These are phyloP conservation scores for Gleditsia sinensis DNA, from an alignment of 306 rosid species.

Conservation along the genomic window DNA sequence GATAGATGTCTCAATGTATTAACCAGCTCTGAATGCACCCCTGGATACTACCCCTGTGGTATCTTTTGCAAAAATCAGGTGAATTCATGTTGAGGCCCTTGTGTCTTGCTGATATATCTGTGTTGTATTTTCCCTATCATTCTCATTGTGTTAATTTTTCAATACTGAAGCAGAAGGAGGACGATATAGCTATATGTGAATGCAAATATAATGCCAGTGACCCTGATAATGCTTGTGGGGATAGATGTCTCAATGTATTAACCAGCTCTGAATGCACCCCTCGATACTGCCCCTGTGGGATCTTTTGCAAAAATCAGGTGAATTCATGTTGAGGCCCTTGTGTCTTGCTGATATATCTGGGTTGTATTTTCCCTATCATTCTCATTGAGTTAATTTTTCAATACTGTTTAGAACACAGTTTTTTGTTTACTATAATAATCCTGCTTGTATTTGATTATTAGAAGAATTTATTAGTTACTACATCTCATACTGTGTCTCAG, in stretches of 20 bases:
- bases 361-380: too few species aligned
- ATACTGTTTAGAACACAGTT: not conserved
- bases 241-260: too few species aligned
- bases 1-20: constrained; percentile 84
- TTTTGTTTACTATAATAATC: constrained; percentile 9
- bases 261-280: too few species aligned
- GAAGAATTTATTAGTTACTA: constrained; percentile 9
- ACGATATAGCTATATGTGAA: too few species aligned
- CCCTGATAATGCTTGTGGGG: too few species aligned
- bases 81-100: constrained; percentile 11
- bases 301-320: too few species aligned
- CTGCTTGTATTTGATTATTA: constrained; percentile 10
- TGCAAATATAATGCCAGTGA: too few species aligned
- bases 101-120: not conserved
- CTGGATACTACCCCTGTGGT: constrained; percentile 75
- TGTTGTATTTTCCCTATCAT: not conserved
- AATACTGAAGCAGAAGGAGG: too few species aligned
- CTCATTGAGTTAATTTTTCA: too few species aligned
- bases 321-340: too few species aligned
- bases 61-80: constrained; percentile 85
- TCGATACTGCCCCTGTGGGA: too few species aligned
- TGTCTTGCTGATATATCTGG: too few species aligned
- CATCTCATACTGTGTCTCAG: constrained; percentile 9
- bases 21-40: constrained; percentile 94
- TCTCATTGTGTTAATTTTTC: not conserved